A percentile compares a stretch with the other conserved stretches of the same genome.
phyloP scores from a whole-genome alignment of 768 basidiomycete species.

The Tulasnella sp. region DNA sequence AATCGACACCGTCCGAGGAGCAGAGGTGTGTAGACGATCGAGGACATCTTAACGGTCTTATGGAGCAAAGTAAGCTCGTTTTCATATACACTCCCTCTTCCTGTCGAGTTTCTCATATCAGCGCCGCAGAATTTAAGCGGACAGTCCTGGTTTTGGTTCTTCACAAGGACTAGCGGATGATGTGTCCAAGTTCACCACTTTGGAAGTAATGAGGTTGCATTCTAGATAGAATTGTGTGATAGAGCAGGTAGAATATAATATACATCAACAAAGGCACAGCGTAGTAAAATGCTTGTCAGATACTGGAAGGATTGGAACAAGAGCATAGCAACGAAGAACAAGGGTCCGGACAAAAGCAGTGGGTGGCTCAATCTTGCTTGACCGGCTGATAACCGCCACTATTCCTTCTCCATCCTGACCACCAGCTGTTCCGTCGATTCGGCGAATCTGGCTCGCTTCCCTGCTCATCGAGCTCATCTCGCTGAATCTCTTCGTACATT shows the following conservation, averaged over 20 bases:
- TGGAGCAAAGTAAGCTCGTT: neutral
- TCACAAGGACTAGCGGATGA: neutral
- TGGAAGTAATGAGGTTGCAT: neutral
- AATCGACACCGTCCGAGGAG: neutral
- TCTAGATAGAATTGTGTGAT: neutral
- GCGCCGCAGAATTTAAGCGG: neutral
- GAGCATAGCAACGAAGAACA: neutral
- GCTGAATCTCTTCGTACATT: constrained; percentile 17
- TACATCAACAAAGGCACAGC: neutral
- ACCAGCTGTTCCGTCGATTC: neutral
- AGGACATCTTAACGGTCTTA: neutral
- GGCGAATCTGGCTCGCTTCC: neutral
- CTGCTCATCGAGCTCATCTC: constrained; percentile 17
- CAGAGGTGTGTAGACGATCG: neutral
- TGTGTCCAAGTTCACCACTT: neutral
- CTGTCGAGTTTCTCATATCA: neutral
- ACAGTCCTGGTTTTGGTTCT: neutral
- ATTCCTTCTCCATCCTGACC: neutral
- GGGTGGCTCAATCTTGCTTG: neutral
- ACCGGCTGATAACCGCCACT: neutral
- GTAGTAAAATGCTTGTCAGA: neutral
- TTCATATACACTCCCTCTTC: neutral
- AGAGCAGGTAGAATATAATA: neutral
- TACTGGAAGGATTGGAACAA: neutral
- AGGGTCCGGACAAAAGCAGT: neutral